Evolutionary conservation across 768 basidiomycete species (phyloP).

Genomic region (Naganishia randhawae): DNA sequence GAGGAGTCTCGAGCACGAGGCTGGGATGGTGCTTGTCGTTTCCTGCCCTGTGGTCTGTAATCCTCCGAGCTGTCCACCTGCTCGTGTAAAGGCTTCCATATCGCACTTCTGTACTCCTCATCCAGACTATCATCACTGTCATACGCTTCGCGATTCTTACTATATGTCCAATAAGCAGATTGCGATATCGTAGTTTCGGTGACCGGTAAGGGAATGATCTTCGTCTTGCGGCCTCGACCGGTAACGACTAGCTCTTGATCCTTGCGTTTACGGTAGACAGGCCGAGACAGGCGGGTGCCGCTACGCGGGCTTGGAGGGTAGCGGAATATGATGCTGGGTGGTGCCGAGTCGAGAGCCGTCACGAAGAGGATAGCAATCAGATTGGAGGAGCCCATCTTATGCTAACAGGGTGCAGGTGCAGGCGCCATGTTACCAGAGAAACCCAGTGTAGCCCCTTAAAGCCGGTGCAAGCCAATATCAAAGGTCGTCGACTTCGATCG

Average conservation of each 20-base stretch:
- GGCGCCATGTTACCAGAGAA: not conserved
- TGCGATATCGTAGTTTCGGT: constrained; percentile 22
- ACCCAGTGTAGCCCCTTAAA: not conserved
- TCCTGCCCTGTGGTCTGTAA: constrained; percentile 8
- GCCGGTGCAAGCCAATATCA: too few species aligned
- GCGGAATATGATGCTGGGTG: constrained; percentile 70
- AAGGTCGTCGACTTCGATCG: too few species aligned
- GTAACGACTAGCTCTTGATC: constrained; percentile 29
- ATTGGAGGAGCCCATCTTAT: constrained; percentile 37
- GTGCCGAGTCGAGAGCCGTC: constrained; percentile 71
- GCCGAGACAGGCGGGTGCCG: constrained; percentile 67
- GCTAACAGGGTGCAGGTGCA: not conserved
- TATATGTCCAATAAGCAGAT: constrained; percentile 22
- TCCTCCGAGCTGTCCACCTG: constrained; percentile 16
- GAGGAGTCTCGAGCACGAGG: not conserved
- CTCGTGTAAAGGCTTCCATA: constrained; percentile 30
- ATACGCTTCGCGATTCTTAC: constrained; percentile 24
- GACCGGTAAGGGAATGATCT: constrained; percentile 5
- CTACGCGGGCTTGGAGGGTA: constrained; percentile 74
- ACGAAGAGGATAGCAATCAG: constrained; percentile 77
- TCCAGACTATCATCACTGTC: constrained; percentile 25
- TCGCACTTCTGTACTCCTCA: constrained; percentile 21
- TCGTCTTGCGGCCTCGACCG: not conserved
- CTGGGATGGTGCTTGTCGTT: constrained; percentile 20
- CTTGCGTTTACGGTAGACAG: constrained; percentile 50